A percentile compares a stretch with the other conserved stretches of the same genome.
Evolutionary conservation across 2,329 filamentous ascomycete genomes (phyloP).

Genomic region (Myriosclerotinia scirpicola): DNA sequence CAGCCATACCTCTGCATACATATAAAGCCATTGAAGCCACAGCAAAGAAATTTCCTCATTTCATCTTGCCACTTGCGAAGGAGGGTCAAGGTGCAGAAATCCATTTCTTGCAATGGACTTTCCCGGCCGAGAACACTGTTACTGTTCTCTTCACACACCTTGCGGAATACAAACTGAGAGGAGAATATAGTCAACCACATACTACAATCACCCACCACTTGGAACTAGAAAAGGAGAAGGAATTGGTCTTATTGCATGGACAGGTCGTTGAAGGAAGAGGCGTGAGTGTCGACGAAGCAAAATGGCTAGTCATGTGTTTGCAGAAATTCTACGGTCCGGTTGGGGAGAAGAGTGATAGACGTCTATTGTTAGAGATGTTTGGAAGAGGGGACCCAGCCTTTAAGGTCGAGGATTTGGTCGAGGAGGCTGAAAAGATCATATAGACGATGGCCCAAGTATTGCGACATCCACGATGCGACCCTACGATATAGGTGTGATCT

Average conservation of each 20-base stretch:
- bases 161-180: slow-evolving; percentile 87
- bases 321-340: slow-evolving; percentile 85
- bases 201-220: slow-evolving; percentile 91
- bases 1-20: slow-evolving; percentile 71
- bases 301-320: slow-evolving; percentile 87
- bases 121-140: slow-evolving; percentile 67
- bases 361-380: slow-evolving; percentile 79
- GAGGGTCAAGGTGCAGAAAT: slow-evolving; percentile 74
- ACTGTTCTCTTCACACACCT: slow-evolving; percentile 92
- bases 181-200: slow-evolving; percentile 87
- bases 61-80: slow-evolving; percentile 84
- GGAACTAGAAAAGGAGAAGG: slow-evolving; percentile 72
- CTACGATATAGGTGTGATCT: slow-evolving; percentile 1
- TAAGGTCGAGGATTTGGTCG: slow-evolving; percentile 78
- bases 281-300: slow-evolving; percentile 76
- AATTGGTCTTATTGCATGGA: slow-evolving; percentile 83
- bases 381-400: slow-evolving; percentile 75
- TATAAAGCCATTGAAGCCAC: slow-evolving; percentile 70
- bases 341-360: slow-evolving; percentile 56
- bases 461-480: slow-evolving; percentile 7
- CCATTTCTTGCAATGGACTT: slow-evolving; percentile 95
- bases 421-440: slow-evolving; percentile 81
- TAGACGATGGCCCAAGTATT: slow-evolving; percentile 38
- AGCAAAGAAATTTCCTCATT: slow-evolving; percentile 77
- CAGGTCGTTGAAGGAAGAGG: slow-evolving; percentile 73